Conservation (phyloP, 2,329 filamentous ascomycete genomes). For the Trichoderma sp. region DNA sequence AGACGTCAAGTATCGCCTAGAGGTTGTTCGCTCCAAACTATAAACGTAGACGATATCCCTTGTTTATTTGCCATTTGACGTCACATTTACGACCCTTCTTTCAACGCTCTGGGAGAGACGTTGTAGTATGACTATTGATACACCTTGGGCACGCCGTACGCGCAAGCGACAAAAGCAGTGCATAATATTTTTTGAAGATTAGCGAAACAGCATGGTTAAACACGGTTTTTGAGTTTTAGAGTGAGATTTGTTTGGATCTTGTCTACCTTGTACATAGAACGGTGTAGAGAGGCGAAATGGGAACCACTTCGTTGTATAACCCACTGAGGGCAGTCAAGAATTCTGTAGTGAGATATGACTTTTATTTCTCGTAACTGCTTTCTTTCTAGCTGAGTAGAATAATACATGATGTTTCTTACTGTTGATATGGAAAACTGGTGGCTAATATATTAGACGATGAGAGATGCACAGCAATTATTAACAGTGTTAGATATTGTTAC, state of each 20-base stretch:
- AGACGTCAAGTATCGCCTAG: constrained; percentile 92
- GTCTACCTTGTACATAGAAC: neutral
- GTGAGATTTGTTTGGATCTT: neutral
- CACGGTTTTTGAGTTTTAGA: neutral
- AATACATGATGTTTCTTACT: neutral
- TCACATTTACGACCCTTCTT: constrained; percentile 9
- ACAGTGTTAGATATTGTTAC: neutral
- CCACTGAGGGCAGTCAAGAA: neutral
- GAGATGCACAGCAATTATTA: neutral
- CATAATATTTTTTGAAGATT: constrained; percentile 5
- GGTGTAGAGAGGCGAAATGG: neutral
- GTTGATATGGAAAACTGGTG: neutral
- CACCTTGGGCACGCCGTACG: neutral
- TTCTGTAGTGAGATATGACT: neutral
- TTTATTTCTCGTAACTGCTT: neutral
- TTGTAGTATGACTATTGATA: constrained; percentile 9
- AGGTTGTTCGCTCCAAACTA: constrained; percentile 86
- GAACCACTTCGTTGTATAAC: neutral
- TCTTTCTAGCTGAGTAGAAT: neutral
- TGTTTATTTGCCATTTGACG: neutral
- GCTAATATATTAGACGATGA: neutral
- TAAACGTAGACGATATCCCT: constrained; percentile 35
- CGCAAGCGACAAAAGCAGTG: constrained; percentile 13
- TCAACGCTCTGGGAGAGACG: neutral
- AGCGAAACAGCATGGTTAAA: constrained; percentile 1